Conservation (phyloP, 768 basidiomycete species). For the Mycena rebaudengoi region DNA sequence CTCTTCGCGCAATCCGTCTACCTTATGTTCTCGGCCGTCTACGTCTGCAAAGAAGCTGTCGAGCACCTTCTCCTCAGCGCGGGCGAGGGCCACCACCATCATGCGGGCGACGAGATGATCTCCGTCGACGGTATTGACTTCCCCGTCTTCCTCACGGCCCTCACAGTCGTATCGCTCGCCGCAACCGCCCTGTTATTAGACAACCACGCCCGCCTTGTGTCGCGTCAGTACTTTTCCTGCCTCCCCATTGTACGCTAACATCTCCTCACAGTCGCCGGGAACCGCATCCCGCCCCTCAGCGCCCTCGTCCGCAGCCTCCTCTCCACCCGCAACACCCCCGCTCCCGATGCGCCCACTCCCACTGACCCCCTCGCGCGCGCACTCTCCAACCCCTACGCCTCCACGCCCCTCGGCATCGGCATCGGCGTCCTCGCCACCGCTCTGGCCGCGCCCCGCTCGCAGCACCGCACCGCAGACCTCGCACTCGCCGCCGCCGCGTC, state of each 20-base stretch:
- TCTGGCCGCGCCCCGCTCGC: constrained; percentile 59
- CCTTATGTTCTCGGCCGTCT: constrained; percentile 92
- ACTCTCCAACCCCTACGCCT: constrained; percentile 79
- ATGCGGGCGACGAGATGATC: constrained; percentile 28
- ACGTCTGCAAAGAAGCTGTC: constrained; percentile 96
- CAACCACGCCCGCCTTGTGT: constrained; percentile 72
- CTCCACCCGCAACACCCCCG: constrained; percentile 47
- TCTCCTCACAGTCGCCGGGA: constrained; percentile 71
- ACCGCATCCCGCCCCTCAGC: constrained; percentile 63
- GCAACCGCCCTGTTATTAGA: constrained; percentile 65
- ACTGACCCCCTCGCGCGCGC: constrained; percentile 47
- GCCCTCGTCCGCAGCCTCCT: constrained; percentile 61
- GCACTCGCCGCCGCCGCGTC: constrained; percentile 82
- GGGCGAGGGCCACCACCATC: constrained; percentile 49
- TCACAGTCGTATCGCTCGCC: constrained; percentile 65
- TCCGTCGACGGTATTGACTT: constrained; percentile 71
- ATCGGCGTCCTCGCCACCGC: constrained; percentile 62
- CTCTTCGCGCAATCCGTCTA: constrained; percentile 94
- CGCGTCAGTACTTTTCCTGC: no score
- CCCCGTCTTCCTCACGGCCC: constrained; percentile 62
- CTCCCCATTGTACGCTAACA: no score
- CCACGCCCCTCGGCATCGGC: constrained; percentile 69
- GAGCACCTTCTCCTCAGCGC: constrained; percentile 87
- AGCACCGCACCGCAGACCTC: constrained; percentile 84
- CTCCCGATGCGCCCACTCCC: constrained; percentile 41